Evolutionary conservation across 768 basidiomycete species (phyloP).

Genomic region (Psilocybe sp.): DNA sequence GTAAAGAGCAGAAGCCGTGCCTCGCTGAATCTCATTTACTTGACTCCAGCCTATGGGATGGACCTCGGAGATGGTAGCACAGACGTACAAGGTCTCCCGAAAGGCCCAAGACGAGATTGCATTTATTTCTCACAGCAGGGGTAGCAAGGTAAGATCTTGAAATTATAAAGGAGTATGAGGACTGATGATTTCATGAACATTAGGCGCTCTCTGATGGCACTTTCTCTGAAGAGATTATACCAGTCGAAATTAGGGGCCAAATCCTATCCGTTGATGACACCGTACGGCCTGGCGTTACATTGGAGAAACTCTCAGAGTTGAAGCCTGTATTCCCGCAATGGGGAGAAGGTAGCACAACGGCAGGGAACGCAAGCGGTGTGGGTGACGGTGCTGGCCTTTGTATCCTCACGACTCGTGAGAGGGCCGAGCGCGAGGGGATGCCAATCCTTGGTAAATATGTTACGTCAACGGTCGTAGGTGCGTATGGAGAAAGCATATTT

Average conservation of each 20-base stretch:
- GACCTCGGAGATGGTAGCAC: slow-evolving; percentile 91
- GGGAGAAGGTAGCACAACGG: slow-evolving; percentile 69
- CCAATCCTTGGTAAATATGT: slow-evolving; percentile 84
- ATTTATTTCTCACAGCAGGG: slow-evolving; percentile 81
- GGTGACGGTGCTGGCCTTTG: slow-evolving; percentile 92
- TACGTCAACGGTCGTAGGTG: slow-evolving; percentile 73
- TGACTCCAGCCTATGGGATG: slow-evolving; percentile 82
- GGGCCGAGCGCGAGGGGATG: slow-evolving; percentile 75
- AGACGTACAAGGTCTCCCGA: slow-evolving; percentile 73
- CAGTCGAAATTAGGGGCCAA: slow-evolving; percentile 70
- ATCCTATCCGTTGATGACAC: slow-evolving; percentile 79
- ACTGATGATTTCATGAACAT: background rate
- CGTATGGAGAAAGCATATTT: slow-evolving; percentile 13
- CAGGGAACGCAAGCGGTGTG: slow-evolving; percentile 84
- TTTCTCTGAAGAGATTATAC: slow-evolving; percentile 88
- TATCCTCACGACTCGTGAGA: slow-evolving; percentile 75
- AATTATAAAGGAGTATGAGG: background rate
- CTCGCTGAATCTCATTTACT: background rate
- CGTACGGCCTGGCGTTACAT: slow-evolving; percentile 79
- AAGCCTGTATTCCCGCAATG: slow-evolving; percentile 88
- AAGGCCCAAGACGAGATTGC: slow-evolving; percentile 89
- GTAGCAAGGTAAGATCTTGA: slow-evolving; percentile 46
- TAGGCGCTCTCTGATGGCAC: slow-evolving; percentile 67
- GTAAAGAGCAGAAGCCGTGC: background rate
- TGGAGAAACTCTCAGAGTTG: slow-evolving; percentile 70